Evolutionary conservation across 495 filamentous ascomycete genomes (phyloP).

Genomic region (Penicillium crystallinum): DNA sequence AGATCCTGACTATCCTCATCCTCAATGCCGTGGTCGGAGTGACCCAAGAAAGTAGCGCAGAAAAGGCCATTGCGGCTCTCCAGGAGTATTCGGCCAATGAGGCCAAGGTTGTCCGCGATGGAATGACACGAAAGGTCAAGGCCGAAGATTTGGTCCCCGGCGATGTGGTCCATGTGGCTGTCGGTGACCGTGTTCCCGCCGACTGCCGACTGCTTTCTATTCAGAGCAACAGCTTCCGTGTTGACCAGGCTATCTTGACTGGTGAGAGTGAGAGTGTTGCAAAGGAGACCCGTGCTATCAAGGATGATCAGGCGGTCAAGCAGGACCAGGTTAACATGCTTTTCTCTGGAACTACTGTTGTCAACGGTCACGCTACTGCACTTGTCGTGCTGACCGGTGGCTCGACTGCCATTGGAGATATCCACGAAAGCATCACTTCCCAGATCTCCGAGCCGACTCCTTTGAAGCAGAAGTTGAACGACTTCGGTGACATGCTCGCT

Average conservation of each 20-base stretch:
- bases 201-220: conserved; percentile 89
- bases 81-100: conserved; percentile 99
- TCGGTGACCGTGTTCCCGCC: conserved; percentile 94
- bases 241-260: conserved; percentile 96
- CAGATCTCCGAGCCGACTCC: conserved; percentile 98
- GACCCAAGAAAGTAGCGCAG: conserved; percentile 96
- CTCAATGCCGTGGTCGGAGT: conserved; percentile 97
- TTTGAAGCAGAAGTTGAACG: conserved; percentile 96
- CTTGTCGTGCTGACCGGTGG: conserved; percentile 87
- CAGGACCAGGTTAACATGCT: conserved; percentile 98
- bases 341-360: conserved; percentile 97
- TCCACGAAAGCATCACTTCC: conserved; percentile 95
- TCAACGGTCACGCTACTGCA: conserved; percentile 88
- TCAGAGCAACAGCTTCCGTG: conserved; percentile 92
- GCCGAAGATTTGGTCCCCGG: conserved; percentile 96
- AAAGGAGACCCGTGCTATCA: conserved; percentile 67
- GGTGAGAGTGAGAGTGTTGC: conserved; percentile 97
- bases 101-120: conserved; percentile 84
- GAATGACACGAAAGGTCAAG: conserved; percentile 69
- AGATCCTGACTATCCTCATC: conserved; percentile 96
- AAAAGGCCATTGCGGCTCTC: conserved; percentile 96
- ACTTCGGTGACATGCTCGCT: conserved; percentile 93
- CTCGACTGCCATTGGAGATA: conserved; percentile 94
- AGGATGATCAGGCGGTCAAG: conserved; percentile 83
- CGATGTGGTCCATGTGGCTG: conserved; percentile 81